phyloP scores from a whole-genome alignment of 2,329 filamentous ascomycete genomes.

The Botrytis paeoniae region DNA sequence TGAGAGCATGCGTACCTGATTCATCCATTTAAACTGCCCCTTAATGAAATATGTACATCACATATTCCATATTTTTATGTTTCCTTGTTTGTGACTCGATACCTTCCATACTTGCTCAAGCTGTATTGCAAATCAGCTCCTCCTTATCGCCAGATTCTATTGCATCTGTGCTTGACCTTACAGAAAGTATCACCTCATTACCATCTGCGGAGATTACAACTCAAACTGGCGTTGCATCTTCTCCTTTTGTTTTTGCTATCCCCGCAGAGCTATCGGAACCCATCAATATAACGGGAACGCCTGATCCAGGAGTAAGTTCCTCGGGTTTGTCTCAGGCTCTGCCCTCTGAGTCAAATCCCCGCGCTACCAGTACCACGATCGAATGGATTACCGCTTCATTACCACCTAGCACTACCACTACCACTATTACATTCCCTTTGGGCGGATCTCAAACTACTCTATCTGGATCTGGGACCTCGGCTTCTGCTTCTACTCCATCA shows the following conservation, averaged over 20 bases:
- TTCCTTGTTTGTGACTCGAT: neutral
- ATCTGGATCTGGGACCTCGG: neutral
- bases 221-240: neutral
- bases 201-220: neutral
- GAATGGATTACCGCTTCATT: neutral
- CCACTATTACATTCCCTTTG: neutral
- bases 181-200: neutral
- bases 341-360: neutral
- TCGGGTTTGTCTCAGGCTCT: neutral
- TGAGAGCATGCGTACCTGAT: neutral
- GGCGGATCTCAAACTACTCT: neutral
- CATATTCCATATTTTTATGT: too few relatives aligned
- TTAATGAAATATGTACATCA: neutral
- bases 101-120: neutral
- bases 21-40: neutral
- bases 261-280: neutral
- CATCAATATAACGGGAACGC: neutral
- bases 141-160: neutral
- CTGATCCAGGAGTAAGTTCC: neutral
- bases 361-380: neutral
- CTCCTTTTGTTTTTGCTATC: neutral
- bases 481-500: neutral
- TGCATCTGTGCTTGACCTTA: neutral
- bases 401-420: neutral
- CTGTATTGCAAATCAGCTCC: neutral